Base-by-base conservation (phyloP, 768 basidiomycete species). In the Lactarius indigo region DNA sequence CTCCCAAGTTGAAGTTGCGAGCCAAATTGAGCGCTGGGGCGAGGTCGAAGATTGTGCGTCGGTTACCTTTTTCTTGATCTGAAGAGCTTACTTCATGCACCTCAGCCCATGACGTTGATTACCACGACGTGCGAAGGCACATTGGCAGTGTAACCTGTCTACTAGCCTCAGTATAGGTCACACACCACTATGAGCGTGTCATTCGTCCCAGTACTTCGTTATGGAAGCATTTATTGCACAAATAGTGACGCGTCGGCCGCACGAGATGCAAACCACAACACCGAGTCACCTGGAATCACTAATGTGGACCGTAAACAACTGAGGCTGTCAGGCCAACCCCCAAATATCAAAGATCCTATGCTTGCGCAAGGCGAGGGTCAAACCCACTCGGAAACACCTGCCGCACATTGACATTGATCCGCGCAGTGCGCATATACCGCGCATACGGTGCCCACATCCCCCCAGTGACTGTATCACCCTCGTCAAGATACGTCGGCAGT, bases 21-120 rank as follows among this genome's bases (percentile, higher is more conserved):
- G 94, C 75, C 96, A 98, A 79, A 98, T 98, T 67, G 87, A 96
- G 76, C 84, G 88, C 58, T 99, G 97, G 97, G 97, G 97, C n/a
- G 96, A 98, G 78, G 97, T 99, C 0, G 97, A 98, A 80, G 97
- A 98, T 76, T 93, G 96, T 98, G 73, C 82, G 97, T 82, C 37
- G 18, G 31, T 57, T 28, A 28, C 6, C 26, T 17, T 56, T 41
- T 61, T 37, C 5, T 64, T 28, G 4, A 20, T 10, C 18, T 50
- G n/a, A 10, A 9, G 23, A 37, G 55, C 42, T 66, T 50, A 59
- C 58, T 37, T 39, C 33, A n/a, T 60, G 42, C 44, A 23, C 59
- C 26, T 44, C 76, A 99, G 96, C 97, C 17, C 97, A 98, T 74
- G 97, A 99, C 76, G 96, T 99, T 54, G 97, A 99, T 78, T 90